These are phyloP conservation scores for Saturnispora zaruensis DNA, from an alignment of 805 yeast species.

Conservation along the genomic window DNA sequence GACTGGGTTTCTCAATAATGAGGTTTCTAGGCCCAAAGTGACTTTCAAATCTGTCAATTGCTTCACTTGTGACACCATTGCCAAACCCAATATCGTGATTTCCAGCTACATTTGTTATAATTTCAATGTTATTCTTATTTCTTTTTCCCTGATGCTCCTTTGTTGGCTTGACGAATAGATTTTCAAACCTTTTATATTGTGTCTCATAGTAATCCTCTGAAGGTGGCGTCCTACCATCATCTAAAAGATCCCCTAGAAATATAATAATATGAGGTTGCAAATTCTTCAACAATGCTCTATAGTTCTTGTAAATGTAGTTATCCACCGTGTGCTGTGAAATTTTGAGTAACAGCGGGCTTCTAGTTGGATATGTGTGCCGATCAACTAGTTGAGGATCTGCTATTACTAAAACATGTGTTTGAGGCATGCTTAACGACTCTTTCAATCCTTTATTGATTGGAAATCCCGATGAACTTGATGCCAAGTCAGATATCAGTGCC, in stretches of 20 bases:
- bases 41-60: slow-evolving; percentile 53
- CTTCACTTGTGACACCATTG: slow-evolving; percentile 47
- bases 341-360: slow-evolving; percentile 44
- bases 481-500: not conserved
- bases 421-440: not conserved
- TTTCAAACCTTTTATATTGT: slow-evolving; percentile 47
- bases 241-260: slow-evolving; percentile 87
- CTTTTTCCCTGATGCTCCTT: slow-evolving; percentile 25
- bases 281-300: slow-evolving; percentile 46
- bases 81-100: slow-evolving; percentile 97
- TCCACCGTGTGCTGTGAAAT: slow-evolving; percentile 59
- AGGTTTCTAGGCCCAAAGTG: slow-evolving; percentile 66
- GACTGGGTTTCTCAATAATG: slow-evolving; percentile 52
- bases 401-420: slow-evolving; percentile 32
- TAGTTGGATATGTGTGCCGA: slow-evolving; percentile 72
- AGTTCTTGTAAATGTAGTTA: slow-evolving; percentile 70
- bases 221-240: slow-evolving; percentile 64
- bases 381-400: slow-evolving; percentile 97
- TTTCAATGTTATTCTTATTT: slow-evolving; percentile 27
- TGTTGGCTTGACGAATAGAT: slow-evolving; percentile 38
- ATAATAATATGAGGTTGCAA: slow-evolving; percentile 70
- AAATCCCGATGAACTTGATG: slow-evolving; percentile 3
- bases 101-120: slow-evolving; percentile 55
- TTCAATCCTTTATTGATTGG: not conserved
- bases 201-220: slow-evolving; percentile 54